A percentile compares a stretch with the other conserved stretches of the same genome.
These are phyloP conservation scores for Botryococcus braunii DNA, from an alignment of 163 green algal species.

Conservation along the genomic window DNA sequence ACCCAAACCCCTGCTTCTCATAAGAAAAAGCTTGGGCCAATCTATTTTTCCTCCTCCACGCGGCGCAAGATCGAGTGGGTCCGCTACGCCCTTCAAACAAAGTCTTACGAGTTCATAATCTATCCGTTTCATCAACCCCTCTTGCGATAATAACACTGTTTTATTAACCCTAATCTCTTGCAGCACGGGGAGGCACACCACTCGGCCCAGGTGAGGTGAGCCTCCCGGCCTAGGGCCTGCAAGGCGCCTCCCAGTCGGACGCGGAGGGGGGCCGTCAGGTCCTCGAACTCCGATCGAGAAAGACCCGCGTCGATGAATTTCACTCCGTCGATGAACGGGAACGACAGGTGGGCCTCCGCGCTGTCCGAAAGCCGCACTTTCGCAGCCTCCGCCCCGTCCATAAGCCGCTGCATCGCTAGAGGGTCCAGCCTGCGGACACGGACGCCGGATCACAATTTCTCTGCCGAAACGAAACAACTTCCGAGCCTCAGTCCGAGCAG, in stretches of 20 bases:
- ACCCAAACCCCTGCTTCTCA: no score
- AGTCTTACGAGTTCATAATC: no score
- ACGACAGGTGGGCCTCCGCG: neutral
- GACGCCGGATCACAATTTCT: no score
- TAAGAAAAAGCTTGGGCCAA: no score
- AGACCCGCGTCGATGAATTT: neutral
- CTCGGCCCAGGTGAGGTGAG: conserved; percentile 25
- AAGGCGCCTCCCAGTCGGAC: conserved; percentile 37
- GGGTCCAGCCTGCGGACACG: conserved; percentile 13
- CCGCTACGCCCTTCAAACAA: no score
- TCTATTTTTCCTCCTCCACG: no score
- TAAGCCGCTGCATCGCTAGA: conserved; percentile 8
- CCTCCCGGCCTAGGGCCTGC: conserved; percentile 22
- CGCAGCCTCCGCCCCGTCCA: conserved; percentile 26
- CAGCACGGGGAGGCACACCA: conserved; percentile 9
- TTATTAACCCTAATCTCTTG: neutral
- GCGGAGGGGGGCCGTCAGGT: conserved; percentile 24
- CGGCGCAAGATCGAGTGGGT: no score
- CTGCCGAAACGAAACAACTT: no score
- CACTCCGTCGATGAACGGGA: conserved; percentile 10
- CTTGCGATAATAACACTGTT: no score
- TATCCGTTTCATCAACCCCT: no score
- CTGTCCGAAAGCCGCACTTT: conserved; percentile 27
- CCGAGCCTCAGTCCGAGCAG: no score
- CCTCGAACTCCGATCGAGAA: conserved; percentile 15